Evolutionary conservation across 2,329 filamentous ascomycete genomes (phyloP).

Genomic region (Chaetomium olivaceum): DNA sequence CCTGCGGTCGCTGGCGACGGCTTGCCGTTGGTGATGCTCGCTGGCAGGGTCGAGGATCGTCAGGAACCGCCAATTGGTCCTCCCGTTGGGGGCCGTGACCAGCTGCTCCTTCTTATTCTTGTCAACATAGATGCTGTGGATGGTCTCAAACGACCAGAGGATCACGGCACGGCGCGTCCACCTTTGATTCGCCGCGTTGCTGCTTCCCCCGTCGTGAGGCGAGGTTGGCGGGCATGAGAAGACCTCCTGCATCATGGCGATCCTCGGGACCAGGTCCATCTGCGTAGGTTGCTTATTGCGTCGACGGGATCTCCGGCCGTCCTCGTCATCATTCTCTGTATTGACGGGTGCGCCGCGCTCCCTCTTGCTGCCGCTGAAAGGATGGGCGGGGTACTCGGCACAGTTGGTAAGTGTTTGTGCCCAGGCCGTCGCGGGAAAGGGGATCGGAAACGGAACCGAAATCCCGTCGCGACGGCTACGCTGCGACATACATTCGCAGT

Average conservation of each 20-base stretch:
- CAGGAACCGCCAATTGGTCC: conserved; percentile 60
- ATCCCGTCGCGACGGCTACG: conserved; percentile 50
- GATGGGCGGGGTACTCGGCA: conserved; percentile 51
- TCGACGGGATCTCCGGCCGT: conserved; percentile 17
- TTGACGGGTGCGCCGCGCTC: conserved; percentile 32
- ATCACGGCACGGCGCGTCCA: conserved; percentile 63
- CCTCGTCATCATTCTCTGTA: conserved; percentile 41
- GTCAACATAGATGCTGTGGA: conserved; percentile 41
- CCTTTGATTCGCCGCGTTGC: conserved; percentile 31
- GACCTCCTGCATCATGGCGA: conserved; percentile 68
- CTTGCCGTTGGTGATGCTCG: conserved; percentile 56
- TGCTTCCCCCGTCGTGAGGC: conserved; percentile 29
- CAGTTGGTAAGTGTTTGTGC: conserved; percentile 59
- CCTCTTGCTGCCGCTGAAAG: conserved; percentile 32
- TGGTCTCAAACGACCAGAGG: conserved; percentile 63
- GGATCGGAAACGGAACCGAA: conserved; percentile 52
- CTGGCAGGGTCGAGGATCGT: conserved; percentile 61
- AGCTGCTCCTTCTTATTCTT: conserved; percentile 40
- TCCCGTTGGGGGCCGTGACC: conserved; percentile 54
- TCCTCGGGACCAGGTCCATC: conserved; percentile 59
- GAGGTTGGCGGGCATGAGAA: conserved; percentile 54
- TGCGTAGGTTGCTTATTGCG: conserved; percentile 43
- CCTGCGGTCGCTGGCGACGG: conserved; percentile 38
- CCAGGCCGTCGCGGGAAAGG: conserved; percentile 53
- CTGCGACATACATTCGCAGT: conserved; percentile 53